Evolutionary conservation across 164 flowering plant species (phyloP), one percentile per base, ranked within the genome.

Genomic region (Nelumbo lutea): DNA sequence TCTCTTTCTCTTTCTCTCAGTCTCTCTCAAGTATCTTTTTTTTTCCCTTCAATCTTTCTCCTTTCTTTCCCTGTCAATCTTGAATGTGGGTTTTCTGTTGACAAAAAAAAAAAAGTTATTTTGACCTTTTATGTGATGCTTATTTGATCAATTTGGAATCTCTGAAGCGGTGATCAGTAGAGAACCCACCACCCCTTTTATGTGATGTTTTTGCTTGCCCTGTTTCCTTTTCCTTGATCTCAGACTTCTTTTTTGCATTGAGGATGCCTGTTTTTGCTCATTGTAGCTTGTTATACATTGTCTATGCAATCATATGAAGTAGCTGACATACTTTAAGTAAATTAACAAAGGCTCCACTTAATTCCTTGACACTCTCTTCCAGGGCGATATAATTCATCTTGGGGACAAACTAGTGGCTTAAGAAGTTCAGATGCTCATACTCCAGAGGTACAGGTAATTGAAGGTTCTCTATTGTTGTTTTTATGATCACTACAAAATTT

Each of bases 351-450:
- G 52, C 52, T 63, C 62, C 45, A 45, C 46, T 48, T 59, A 44
- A 59, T 70, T 15, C 10, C 8, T 68, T 72, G 51, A 52, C 41
- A 46, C 15, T 45, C 15, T 15, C 44, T 61, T 68, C 27, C 79
- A 93, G 98, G 87, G 67, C 76, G 69, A 68, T 58, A 41, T 57
- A 84, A 80, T 68, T 66, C 83, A 69, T 82, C 87, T 27, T 77
- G 84, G 82, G 79, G 81, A 66, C 80, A 68, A 41, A 74, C 94
- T 73, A 92, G 86, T 75, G 85, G 81, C 52, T 74, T 83, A 76
- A 83, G 79, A 78, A 84, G 78, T 79, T 77, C 92, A 58, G 90
- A 88, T 78, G 80, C 78, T 73, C 79, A 82, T 75, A 88, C 93
- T 69, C 95, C 97, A 56, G 95, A 91, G 85, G 83, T 80, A 78